Percentiles rank a stretch among this genome's conserved stretches.
Conservation (phyloP, 495 filamentous ascomycete species). For the Hypomontagnella monticulosa region DNA sequence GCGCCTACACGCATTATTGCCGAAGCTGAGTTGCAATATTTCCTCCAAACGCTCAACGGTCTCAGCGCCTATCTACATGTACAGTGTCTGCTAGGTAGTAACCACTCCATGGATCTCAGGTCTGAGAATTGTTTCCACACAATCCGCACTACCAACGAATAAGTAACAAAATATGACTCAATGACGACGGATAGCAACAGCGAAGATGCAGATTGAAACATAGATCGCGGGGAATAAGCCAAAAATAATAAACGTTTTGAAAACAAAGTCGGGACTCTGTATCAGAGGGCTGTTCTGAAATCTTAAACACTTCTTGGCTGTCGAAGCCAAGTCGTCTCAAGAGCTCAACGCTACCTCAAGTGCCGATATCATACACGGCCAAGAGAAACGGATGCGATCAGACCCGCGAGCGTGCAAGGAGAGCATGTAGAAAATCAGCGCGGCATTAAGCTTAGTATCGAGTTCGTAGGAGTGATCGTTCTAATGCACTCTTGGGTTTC, state of each 20-base stretch:
- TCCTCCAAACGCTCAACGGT: slow-evolving; percentile 6
- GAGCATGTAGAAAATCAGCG: too few species aligned
- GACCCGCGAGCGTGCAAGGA: slow-evolving; percentile 3
- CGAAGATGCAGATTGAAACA: slow-evolving; percentile 30
- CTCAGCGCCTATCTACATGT: background rate
- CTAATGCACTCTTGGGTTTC: too few species aligned
- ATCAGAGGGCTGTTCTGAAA: slow-evolving; percentile 36
- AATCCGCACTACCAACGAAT: background rate
- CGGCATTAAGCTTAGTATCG: too few species aligned
- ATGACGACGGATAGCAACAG: background rate
- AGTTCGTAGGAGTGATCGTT: too few species aligned
- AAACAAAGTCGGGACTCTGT: slow-evolving; percentile 28
- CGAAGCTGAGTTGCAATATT: background rate
- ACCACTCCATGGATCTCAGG: background rate
- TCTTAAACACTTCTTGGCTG: slow-evolving; percentile 36
- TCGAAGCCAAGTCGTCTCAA: slow-evolving; percentile 41
- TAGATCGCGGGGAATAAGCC: slow-evolving; percentile 30
- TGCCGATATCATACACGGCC: slow-evolving; percentile 29
- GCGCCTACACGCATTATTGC: slow-evolving; percentile 18
- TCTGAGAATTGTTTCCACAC: slow-evolving; percentile 21
- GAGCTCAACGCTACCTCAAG: slow-evolving; percentile 2
- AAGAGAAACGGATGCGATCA: slow-evolving; percentile 18
- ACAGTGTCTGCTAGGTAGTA: background rate
- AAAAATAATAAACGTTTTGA: slow-evolving; percentile 29
- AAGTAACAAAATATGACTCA: background rate